Percentiles rank a stretch among this genome's conserved stretches.
Evolutionary conservation across 2,329 filamentous ascomycete genomes (phyloP).

Genomic region (Elsinoe ampelina): DNA sequence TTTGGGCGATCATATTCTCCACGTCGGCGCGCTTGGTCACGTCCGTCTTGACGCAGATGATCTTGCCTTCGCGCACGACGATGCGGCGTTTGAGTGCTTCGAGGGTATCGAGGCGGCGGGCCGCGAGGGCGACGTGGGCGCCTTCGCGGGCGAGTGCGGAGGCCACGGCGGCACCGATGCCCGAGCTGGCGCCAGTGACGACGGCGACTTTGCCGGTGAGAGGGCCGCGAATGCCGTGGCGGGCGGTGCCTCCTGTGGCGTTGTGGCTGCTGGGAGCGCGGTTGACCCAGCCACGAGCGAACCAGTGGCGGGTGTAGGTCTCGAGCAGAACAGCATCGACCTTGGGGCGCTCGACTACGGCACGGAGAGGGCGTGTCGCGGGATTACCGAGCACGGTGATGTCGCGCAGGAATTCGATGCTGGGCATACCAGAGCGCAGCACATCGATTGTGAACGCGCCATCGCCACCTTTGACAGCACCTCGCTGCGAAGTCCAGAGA

Average conservation of each 20-base stretch:
- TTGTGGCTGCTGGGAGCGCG: constrained; percentile 47
- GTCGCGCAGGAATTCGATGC: constrained; percentile 57
- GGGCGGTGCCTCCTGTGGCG: constrained; percentile 36
- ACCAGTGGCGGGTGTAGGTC: constrained; percentile 73
- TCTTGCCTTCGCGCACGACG: constrained; percentile 49
- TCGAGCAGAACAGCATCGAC: constrained; percentile 62
- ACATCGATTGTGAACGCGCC: constrained; percentile 71
- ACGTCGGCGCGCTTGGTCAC: constrained; percentile 60
- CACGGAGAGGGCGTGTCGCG: constrained; percentile 53
- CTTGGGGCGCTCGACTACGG: constrained; percentile 53
- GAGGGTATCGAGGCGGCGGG: constrained; percentile 59
- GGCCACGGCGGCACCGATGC: constrained; percentile 68
- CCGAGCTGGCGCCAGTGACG: constrained; percentile 70
- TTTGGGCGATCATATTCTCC: constrained; percentile 52
- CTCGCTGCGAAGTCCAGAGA: constrained; percentile 63
- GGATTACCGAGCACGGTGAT: constrained; percentile 67
- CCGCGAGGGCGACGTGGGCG: constrained; percentile 61
- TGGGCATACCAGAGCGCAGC: constrained; percentile 71
- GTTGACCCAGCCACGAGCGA: constrained; percentile 66
- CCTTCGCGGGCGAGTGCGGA: constrained; percentile 60
- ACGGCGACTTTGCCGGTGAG: constrained; percentile 62
- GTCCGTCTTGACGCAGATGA: constrained; percentile 61
- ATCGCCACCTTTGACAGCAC: constrained; percentile 54
- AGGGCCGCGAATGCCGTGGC: constrained; percentile 45
- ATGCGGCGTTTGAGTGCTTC: constrained; percentile 57